phyloP scores from a whole-genome alignment of 306 rosid genomes.

The Castanea crenata region DNA sequence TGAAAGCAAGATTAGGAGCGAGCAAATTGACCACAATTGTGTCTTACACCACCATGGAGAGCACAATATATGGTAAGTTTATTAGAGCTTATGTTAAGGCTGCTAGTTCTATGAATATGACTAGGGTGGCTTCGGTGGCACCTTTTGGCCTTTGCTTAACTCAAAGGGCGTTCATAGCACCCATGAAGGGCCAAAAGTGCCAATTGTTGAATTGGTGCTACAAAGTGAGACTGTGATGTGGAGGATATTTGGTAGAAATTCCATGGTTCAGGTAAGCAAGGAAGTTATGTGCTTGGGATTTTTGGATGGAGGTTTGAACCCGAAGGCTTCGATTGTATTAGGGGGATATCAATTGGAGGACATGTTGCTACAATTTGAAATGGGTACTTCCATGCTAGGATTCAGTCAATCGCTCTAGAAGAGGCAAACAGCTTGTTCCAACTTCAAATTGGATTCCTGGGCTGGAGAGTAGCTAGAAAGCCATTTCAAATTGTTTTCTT shows the following conservation, averaged over 20 bases:
- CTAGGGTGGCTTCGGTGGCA: constrained; percentile 37
- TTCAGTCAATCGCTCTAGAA: constrained; percentile 52
- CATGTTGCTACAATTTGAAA: constrained; percentile 56
- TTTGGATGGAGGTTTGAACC: constrained; percentile 60
- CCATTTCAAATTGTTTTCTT: neutral
- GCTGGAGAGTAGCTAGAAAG: neutral
- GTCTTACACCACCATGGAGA: constrained; percentile 52
- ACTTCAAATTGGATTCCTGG: constrained; percentile 15
- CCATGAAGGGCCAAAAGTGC: constrained; percentile 40
- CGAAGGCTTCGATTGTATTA: constrained; percentile 41
- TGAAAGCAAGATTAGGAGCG: too few species aligned
- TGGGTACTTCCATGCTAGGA: constrained; percentile 61
- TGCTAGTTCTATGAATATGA: too few species aligned
- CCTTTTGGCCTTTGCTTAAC: constrained; percentile 56
- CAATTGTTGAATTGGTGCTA: constrained; percentile 42
- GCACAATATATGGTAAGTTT: constrained; percentile 45
- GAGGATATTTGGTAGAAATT: constrained; percentile 52
- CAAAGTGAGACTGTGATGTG: constrained; percentile 41
- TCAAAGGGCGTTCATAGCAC: constrained; percentile 19
- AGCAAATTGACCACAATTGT: too few species aligned
- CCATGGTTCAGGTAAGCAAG: constrained; percentile 41
- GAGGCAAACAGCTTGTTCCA: constrained; percentile 39
- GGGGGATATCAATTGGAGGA: constrained; percentile 82
- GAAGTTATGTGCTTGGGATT: constrained; percentile 63
- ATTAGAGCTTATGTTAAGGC: constrained; percentile 32